phyloP scores from a whole-genome alignment of 2,329 filamentous ascomycete genomes.

The Dactylellina haptotyla region DNA sequence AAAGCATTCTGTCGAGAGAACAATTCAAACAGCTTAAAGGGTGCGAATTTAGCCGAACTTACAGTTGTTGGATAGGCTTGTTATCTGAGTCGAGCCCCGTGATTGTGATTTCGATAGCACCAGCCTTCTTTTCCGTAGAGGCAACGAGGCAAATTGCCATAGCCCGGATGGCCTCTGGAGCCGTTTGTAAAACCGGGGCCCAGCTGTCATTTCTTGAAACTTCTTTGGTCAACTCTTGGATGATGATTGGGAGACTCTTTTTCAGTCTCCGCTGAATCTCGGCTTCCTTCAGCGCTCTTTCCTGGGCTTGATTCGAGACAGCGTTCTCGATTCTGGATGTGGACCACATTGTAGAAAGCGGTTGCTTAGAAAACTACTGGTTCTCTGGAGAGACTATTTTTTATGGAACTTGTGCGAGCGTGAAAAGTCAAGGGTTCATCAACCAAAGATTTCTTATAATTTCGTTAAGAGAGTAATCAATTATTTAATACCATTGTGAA shows the following conservation, averaged over 20 bases:
- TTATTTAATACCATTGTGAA: no score
- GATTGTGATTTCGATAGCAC: neutral
- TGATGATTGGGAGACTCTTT: neutral
- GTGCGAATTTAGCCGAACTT: no score
- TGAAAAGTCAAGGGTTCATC: no score
- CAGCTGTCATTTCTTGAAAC: neutral
- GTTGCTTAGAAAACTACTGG: neutral
- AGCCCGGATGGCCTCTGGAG: neutral
- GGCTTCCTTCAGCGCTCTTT: neutral
- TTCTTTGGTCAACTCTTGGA: neutral
- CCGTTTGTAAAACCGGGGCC: conserved; percentile 1
- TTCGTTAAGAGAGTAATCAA: no score
- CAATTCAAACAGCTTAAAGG: no score
- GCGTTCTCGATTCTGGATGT: neutral
- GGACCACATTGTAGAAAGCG: neutral
- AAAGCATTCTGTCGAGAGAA: no score
- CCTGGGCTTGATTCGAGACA: neutral
- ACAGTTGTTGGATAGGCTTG: neutral
- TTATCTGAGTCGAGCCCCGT: neutral
- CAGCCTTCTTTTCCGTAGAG: neutral
- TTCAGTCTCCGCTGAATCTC: neutral
- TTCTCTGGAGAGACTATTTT: neutral
- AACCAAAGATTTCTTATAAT: no score
- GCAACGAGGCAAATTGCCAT: conserved; percentile 14
- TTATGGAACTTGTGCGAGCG: neutral